Evolutionary conservation across 371 early-diverging fungal genomes (phyloP), one percentile per base, ranked within the genome.

Genomic region (Vittaforma corneae): DNA sequence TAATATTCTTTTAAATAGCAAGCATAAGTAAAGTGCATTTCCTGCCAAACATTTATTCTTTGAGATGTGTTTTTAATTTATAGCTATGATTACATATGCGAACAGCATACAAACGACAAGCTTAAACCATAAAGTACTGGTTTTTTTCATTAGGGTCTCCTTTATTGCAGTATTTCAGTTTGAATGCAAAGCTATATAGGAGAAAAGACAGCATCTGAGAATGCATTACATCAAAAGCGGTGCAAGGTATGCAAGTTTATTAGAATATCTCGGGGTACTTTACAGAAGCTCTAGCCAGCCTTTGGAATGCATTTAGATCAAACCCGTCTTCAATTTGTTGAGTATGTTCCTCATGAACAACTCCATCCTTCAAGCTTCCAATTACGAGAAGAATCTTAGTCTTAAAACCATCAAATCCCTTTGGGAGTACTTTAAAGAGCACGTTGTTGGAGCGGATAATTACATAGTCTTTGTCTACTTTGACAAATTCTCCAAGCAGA

Each of bases 211-310:
- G n/a, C n/a, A n/a, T n/a, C n/a, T n/a, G n/a, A n/a, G n/a, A n/a
- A n/a, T n/a, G n/a, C n/a, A n/a, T n/a, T n/a, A n/a, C n/a, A n/a
- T n/a, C n/a, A n/a, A n/a, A n/a, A n/a, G n/a, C n/a, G n/a, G n/a
- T n/a, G n/a, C n/a, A n/a, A n/a, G n/a, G n/a, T n/a, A n/a, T n/a
- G n/a, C n/a, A n/a, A n/a, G n/a, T 57, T 53, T 42, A 24, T 68
- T 62, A 73, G 30, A 68, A 68, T 14, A 73, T 45, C 0, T 52
- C 61, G 33, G 2, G 18, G 38, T 66, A 66, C 26, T 70, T 70
- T 14, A 28, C 45, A 51, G 46, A 50, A 11, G 57, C 22, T 32
- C 28, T 37, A 16, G 61, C 44, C 52, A 73, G 56, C 26, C 54
- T 30, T 1, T 48, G 37, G 44, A 52, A 73, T 2, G 30, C 24